Evolutionary conservation across 78 protist genomes (phyloP), one percentile per base, ranked within the genome.

Genomic region (Emiliania huxleyi): DNA sequence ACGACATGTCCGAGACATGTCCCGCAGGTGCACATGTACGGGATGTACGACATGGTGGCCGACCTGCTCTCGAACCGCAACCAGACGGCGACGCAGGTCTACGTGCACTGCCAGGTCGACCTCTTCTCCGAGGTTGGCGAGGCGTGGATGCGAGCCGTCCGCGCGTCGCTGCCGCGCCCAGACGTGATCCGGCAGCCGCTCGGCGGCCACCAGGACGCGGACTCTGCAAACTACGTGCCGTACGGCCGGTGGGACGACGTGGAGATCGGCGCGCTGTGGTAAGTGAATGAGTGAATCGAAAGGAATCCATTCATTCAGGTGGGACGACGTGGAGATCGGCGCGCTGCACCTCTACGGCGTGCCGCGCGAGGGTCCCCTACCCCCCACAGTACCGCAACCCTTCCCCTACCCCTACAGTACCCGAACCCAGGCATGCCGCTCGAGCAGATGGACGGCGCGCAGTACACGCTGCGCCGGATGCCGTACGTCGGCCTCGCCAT

Each of bases 401-500:
- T n/a, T n/a, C n/a, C n/a, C n/a, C n/a, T n/a, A n/a, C n/a, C n/a
- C n/a, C n/a, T n/a, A n/a, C n/a, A n/a, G n/a, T n/a, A n/a, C n/a
- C n/a, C n/a, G n/a, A n/a, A n/a, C n/a, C n/a, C n/a, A n/a, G n/a
- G n/a, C 19, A 62, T 23, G 73, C 73, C 73, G 19, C 81, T 35
- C 42, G 35, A 26, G 81, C 81, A 71, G 35, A 75, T 37, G 49
- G 84, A 91, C 46, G 84, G 90, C n/a, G 49, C 90, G 29, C 11
- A 19, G 75, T 0, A 0, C 18, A 43, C 69, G 21, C 56, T 42
- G 48, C 19, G 91, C n/a, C 5, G 0, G 40, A 23, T 94, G 48
- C 92, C 94, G 38, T 42, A 26, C 26, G 26, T 92, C 35, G 21
- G 91, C 26, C 35, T 19, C 52, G 81, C 49, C 42, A 73, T 89